Evolutionary conservation across 306 rosid genomes (phyloP), one percentile per base, ranked within the genome.

Genomic region (Begonia peltatifolia): DNA sequence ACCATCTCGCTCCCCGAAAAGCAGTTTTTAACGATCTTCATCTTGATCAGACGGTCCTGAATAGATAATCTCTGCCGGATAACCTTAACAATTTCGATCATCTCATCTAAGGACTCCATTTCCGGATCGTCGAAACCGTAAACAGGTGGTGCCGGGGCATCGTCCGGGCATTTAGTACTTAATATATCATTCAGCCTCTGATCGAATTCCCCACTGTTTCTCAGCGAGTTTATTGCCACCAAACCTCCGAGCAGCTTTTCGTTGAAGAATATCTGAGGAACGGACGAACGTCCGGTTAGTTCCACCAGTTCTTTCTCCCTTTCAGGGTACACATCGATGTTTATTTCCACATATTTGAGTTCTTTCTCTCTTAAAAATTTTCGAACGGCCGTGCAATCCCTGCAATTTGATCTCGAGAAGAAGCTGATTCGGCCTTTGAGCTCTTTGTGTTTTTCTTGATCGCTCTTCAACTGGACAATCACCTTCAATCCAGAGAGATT

Each of bases 181-280:
- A 83, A 30, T 69, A 77, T 62, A 68, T 79, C 94, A 74, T 36
- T 69, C 74, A 79, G 47, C 63, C 75, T 71, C 71, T 52, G 64
- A 9, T 92, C 99, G 9, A 92, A 77, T 11, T 68, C 86, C 0
- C 94, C 99, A 25, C 94, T 77, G 54, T 86, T 92, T 52, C 96
- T 61, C 20, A 83, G 53, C 16, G 94, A 83, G 42, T 92, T 92
- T 59, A 92, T 63, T 15, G 83, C 88, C 44, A 83, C 94, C 41
- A 92, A 61, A 0, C 99, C 96, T 0, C 99, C 99, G 0, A 92
- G 68, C 6, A 79, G 59, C 71, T 77, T 86, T 75, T 86, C 94
- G 83, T 92, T 92, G 77, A 92, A 86, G 87, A 92, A 92, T 50
- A 86, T 75, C 78, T 73, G 76, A 46, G 99, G 99, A 53, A 92